phyloP scores from a whole-genome alignment of 2,329 filamentous ascomycete species.

The Lecanicillium sp. region DNA sequence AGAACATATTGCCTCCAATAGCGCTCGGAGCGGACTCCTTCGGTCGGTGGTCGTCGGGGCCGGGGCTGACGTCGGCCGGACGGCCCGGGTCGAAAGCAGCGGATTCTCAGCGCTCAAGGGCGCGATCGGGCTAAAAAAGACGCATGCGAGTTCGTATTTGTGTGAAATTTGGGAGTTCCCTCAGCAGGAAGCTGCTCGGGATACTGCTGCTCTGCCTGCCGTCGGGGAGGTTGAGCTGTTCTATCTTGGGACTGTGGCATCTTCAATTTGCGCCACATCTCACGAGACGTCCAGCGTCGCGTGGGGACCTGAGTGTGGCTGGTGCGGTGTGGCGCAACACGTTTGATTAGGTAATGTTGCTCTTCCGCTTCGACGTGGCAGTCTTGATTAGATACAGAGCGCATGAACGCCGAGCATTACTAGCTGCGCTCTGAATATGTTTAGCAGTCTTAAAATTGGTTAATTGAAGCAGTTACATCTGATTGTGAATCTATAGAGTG shows the following conservation, averaged over 20 bases:
- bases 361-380: no score
- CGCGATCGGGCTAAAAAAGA: constrained; percentile 1
- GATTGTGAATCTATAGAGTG: no score
- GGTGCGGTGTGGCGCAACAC: neutral
- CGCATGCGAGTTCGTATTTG: neutral
- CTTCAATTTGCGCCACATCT: constrained; percentile 11
- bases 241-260: constrained; percentile 1
- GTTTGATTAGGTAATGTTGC: neutral
- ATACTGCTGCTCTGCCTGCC: neutral
- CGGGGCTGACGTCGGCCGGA: neutral
- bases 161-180: neutral
- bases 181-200: neutral
- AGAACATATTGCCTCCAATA: constrained; percentile 21
- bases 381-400: no score
- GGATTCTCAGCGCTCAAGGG: constrained; percentile 7
- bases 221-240: constrained; percentile 1
- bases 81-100: neutral
- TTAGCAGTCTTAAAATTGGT: no score
- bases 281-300: constrained; percentile 2
- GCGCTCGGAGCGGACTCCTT: neutral
- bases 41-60: neutral
- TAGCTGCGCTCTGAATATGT: no score
- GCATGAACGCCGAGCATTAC: no score
- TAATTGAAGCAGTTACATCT: no score
- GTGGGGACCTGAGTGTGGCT: constrained; percentile 3